Conservation (phyloP, 225 moss, liverwort and hornwort genomes). For the Neckera pumila region DNA sequence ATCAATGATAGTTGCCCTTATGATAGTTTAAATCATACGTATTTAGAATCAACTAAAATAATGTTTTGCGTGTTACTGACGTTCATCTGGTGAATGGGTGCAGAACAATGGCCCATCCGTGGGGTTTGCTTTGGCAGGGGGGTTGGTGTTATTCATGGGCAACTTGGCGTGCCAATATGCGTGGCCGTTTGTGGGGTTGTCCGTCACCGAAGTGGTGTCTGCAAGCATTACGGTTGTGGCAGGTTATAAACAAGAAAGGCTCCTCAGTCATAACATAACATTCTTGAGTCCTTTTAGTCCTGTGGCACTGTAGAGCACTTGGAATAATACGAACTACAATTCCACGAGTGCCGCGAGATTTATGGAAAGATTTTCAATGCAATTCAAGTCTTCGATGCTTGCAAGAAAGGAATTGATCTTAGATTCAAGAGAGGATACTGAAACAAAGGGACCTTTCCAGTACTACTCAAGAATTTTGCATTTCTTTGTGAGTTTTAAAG, state of each 20-base stretch:
- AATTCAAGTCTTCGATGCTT: neutral
- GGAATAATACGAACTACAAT: neutral
- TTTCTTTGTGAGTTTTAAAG: neutral
- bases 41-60: neutral
- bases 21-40: neutral
- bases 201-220: slow-evolving; percentile 61
- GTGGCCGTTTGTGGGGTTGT: slow-evolving; percentile 78
- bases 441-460: neutral
- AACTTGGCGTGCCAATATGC: slow-evolving; percentile 76
- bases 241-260: slow-evolving; percentile 17
- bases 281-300: neutral
- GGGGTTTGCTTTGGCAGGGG: slow-evolving; percentile 63
- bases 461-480: neutral
- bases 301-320: neutral
- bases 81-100: neutral
- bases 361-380: neutral
- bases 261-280: neutral
- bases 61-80: neutral
- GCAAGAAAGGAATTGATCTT: neutral
- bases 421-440: neutral
- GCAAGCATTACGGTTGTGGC: slow-evolving; percentile 80
- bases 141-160: slow-evolving; percentile 61
- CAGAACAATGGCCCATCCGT: slow-evolving; percentile 64
- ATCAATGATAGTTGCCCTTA: neutral
- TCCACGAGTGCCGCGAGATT: neutral